Evolutionary conservation across 768 basidiomycete species (phyloP), one percentile per base, ranked within the genome.

Genomic region (Termitomyces sp.): DNA sequence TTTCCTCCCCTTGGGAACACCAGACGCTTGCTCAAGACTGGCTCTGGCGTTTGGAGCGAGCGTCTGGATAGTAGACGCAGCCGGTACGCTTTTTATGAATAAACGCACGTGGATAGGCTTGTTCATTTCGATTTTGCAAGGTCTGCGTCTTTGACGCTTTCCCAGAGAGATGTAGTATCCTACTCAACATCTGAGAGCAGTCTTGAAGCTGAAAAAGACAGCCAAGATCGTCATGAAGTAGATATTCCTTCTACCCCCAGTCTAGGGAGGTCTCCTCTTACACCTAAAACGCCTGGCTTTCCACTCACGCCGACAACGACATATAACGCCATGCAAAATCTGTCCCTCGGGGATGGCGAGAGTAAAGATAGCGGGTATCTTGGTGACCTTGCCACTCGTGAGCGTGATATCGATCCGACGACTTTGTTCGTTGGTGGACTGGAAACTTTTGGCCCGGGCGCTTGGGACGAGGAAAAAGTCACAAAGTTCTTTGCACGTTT

Each of bases 401-500:
- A 74, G 33, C 71, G 72, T 54, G 75, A 78, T 23, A 67, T 85
- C 14, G 87, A 91, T 65, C 85, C 84, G 0, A 82, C 77, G 2
- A 84, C 87, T 1, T 74, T 92, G 30, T 91, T 91, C 66, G 86
- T 91, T 30, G 89, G 90, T 7, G 88, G 88, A 5, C 75, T 92
- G 44, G 84, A 87, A 62, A 78, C 82, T 64, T 76, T 75, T 62
- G 85, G 84, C 5, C 75, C 82, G 3, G 74, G 74, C 28, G 80
- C 81, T 7, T 91, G 89, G 90, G 79, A 84, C 45, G 88, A 91
- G 64, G 75, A 74, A 9, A 85, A 78, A 59, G 74, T 92, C 35
- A 72, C 69, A 31, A 64, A 67, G 7, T 73, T 87, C 46, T 92
- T 92, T 65, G 73, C 74, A 21, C 78, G 76, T 63, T 91, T 84